Base-by-base conservation (phyloP, 139 green algal genomes). In the Trebouxia sp. region DNA sequence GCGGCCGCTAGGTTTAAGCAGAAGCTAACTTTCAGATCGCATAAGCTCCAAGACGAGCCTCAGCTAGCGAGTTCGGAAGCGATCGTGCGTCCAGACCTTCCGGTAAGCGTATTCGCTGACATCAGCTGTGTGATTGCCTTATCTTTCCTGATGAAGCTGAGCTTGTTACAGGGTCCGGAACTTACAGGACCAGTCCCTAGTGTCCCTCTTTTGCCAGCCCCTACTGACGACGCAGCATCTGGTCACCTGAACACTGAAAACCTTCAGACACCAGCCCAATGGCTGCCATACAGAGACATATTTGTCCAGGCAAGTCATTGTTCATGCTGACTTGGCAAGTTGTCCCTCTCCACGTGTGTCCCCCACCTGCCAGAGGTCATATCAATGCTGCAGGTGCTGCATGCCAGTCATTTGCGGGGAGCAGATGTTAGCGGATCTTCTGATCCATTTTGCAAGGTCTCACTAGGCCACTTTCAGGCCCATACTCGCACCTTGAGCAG, bases 361-460 rank as follows among this genome's bases (percentile, higher is more conserved):
- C 14, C 26, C 10, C 26, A 62, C 26, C 10, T 22, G 30, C 4
- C 17, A 35, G 12, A 30, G 4, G 8, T 28, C 1, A 65, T 65
- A 1, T 32, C 30, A 4, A 39, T 20, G 11, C 11, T 26, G 32
- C 32, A 72, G 62, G 62, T 72, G 3, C 26, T 72, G 11, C 62
- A 72, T 72, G 62, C 62, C 62, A 72, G 37, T 35, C 42, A 72
- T 12, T 3, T 72, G 20, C 32, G 62, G 11, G 62, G 28, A 30
- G 62, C 62, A 45, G 62, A 72, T 8, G 35, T 72, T 14, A 43
- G 37, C 20, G 62, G 62, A n/a, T 72, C 62, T 42, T 72, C 62
- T 30, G 62, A 72, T 45, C 62, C 62, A 45, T 22, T 72, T n/a
- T 72, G 62, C 20, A 72, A 72, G 35, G 30, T 72, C 28, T 42